Base-by-base conservation (phyloP, 2,329 filamentous ascomycete genomes). In the Pezicula carpinea region DNA sequence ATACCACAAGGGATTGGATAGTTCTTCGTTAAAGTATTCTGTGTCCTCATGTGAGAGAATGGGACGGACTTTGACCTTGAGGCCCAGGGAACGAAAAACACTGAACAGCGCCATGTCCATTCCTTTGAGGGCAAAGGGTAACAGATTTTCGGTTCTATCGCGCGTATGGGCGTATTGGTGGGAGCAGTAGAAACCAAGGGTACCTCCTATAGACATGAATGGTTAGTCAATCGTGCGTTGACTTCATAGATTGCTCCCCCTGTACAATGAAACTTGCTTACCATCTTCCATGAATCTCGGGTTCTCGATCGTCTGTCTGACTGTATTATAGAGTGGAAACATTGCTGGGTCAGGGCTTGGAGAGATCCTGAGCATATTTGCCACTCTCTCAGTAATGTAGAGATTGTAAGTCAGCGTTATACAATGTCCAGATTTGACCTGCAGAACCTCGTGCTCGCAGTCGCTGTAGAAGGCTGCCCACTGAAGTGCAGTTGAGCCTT, bases 381-480 rank as follows among this genome's bases (percentile, higher is more conserved):
- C 66, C n/a, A 62, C 56, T 4, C 66, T 62, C 18, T 63, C 58
- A 2, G 64, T 62, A 10, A 68, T 61, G 51, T 70, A 80, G 1
- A 84, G 63, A 48, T 82, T 82, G 62, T 83, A 83, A 0, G 78
- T 83, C 18, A 84, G 58, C 0, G 76, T 82, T 14, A 83, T 51
- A 0, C 76, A 72, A 47, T 82, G 68, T 0, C 79, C 78, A 1
- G 62, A 53, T 0, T 63, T 74, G 5, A 83, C 70, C 13, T 72
- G 67, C 0, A 70, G 54, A 1, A 79, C 69, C 51, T 79, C 73
- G 44, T 79, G 75, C 49, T 77, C 69, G 52, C 73, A 77, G 55
- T 77, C 73, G 45, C 68, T 66, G 54, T 75, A 75, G 61, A 79
- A 79, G 0, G 76, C 75, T 0, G 72, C 72, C 75, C 75, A 79